Base-by-base conservation (phyloP, 345 rosid genomes). In the Viola odorata region DNA sequence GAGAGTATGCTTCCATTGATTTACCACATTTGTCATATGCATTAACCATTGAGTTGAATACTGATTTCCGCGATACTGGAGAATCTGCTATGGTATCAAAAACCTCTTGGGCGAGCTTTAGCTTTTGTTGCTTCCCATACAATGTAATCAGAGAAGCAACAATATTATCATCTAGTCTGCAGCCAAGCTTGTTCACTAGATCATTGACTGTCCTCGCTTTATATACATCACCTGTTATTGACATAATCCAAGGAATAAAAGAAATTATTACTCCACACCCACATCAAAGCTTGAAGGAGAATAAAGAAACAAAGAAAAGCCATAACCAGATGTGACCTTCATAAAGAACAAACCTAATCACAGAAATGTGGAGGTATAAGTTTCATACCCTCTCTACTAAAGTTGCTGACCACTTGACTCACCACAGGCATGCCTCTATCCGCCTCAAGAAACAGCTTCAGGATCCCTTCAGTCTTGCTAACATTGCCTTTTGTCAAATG, bases 41-140 rank as follows among this genome's bases (percentile, higher is more conserved):
- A 71, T 81, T 83, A 63, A 85, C 77, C 86, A 90, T 85, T 69
- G 92, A 71, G 58, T 73, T 82, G 61, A 77, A 57, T 58, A 78
- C 73, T 44, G 75, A 68, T 71, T 75, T 82, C 53, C 81, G 78
- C 23, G 50, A 61, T 50, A 32, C 60, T 62, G 67, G 69, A 70
- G 81, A 80, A 72, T 73, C 85, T 51, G 71, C 62, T 47, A 65
- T 79, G 69, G 77, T 71, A 41, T 56, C 53, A 73, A 82, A 85
- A 70, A 82, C 61, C 55, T 73, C 82, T 62, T 73, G 77, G 6
- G 88, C 95, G 68, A 70, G 72, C 60, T 81, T 68, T 59, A 85
- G 76, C 62, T 70, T 84, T 63, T 69, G 72, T 65, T 69, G 78
- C 65, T 74, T 82, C 66, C 87, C 90, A 62, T 81, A 83, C 42